A percentile compares a stretch with the other conserved stretches of the same genome.
These are phyloP conservation scores for Fusarium pininemorale DNA, from an alignment of 2,329 filamentous ascomycete species.

Conservation along the genomic window DNA sequence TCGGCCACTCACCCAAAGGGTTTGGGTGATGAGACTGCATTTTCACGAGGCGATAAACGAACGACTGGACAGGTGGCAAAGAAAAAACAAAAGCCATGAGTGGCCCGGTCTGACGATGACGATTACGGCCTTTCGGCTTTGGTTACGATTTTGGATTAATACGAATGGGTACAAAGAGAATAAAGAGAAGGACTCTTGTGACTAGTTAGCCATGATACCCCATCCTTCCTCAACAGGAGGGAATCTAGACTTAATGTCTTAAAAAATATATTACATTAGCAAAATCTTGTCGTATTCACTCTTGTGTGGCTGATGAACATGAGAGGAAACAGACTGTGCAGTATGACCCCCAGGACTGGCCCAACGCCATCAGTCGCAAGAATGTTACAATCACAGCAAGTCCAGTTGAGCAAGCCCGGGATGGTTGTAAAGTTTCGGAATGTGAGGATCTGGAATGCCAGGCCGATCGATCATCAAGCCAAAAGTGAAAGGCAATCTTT, in stretches of 20 bases:
- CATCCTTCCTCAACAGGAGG: constrained; percentile 3
- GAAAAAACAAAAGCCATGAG: constrained; percentile 19
- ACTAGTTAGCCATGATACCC: constrained; percentile 30
- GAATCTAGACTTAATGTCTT: constrained; percentile 40
- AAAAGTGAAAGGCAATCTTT: not conserved
- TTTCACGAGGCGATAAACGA: constrained; percentile 24
- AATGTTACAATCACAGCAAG: not conserved
- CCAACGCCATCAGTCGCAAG: not conserved
- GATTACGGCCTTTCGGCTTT: constrained; percentile 29
- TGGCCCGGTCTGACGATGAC: constrained; percentile 33
- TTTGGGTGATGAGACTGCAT: constrained; percentile 31
- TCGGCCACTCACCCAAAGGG: constrained; percentile 20
- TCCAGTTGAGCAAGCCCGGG: not conserved
- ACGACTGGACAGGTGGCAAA: constrained; percentile 16
- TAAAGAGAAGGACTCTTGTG: constrained; percentile 23
- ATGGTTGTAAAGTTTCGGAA: not conserved
- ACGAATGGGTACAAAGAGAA: constrained; percentile 33
- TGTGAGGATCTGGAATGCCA: constrained; percentile 12
- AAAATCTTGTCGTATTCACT: not conserved
- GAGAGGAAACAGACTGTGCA: not conserved
- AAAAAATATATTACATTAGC: constrained; percentile 12
- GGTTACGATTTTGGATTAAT: constrained; percentile 9
- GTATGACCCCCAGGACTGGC: not conserved
- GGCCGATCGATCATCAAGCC: not conserved
- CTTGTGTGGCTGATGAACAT: not conserved